These are phyloP conservation scores for Hanseniaspora valbyensis DNA, from an alignment of 805 yeast species.

Conservation along the genomic window DNA sequence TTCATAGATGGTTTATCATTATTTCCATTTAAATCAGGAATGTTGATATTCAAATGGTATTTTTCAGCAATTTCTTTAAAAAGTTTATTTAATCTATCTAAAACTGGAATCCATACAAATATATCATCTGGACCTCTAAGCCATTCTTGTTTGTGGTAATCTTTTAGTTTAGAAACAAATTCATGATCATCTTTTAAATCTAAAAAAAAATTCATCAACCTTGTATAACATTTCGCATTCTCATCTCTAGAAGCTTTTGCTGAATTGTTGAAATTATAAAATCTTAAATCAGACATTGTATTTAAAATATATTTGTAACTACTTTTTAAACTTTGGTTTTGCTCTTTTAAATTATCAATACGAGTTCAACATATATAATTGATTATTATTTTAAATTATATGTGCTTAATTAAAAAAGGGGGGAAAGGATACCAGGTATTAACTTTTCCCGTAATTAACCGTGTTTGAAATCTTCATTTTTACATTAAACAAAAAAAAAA, in stretches of 20 bases:
- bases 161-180: constrained; percentile 33
- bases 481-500: too few species aligned
- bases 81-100: constrained; percentile 64
- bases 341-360: too few species aligned
- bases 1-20: too few species aligned
- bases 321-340: neutral
- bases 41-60: constrained; percentile 31
- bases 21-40: constrained; percentile 16
- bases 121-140: constrained; percentile 57
- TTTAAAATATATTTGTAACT: neutral
- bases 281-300: neutral
- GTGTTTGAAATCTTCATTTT: too few species aligned
- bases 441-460: too few species aligned
- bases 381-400: too few species aligned
- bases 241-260: constrained; percentile 23
- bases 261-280: neutral
- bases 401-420: too few species aligned
- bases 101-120: constrained; percentile 62
- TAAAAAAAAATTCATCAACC: constrained; percentile 31
- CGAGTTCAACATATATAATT: too few species aligned
- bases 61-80: constrained; percentile 44
- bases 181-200: constrained; percentile 29
- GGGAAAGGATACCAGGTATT: too few species aligned
- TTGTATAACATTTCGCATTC: constrained; percentile 26
- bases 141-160: constrained; percentile 36